Conservation (phyloP, 176 grass and related monocot species). For the Lolium multiflorum region DNA sequence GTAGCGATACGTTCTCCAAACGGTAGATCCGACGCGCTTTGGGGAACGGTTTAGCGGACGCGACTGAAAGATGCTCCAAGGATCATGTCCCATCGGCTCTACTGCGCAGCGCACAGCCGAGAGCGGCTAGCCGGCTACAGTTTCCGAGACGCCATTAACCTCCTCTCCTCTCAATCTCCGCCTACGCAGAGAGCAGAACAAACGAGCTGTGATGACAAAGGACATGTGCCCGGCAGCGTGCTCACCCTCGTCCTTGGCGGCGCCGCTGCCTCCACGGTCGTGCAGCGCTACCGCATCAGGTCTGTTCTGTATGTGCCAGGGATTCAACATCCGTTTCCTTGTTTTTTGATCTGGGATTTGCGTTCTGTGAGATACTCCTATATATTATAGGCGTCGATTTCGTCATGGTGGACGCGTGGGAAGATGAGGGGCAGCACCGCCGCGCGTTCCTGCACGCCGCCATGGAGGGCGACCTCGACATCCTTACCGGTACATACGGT, state of each 20-base stretch:
- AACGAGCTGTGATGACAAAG: background rate
- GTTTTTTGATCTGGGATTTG: background rate
- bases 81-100: too few relatives aligned
- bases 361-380: background rate
- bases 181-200: background rate
- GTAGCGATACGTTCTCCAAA: too few relatives aligned
- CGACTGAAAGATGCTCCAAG: too few relatives aligned
- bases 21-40: too few relatives aligned
- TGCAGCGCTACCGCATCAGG: background rate
- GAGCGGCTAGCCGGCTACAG: too few relatives aligned
- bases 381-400: background rate
- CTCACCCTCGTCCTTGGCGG: background rate
- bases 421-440: background rate
- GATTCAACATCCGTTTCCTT: background rate
- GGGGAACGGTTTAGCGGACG: too few relatives aligned
- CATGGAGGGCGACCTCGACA: slow-evolving; percentile 14
- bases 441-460: slow-evolving; percentile 12
- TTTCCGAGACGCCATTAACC: too few relatives aligned
- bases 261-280: background rate
- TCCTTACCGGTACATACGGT: background rate
- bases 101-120: too few relatives aligned
- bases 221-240: background rate
- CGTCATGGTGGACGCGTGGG: background rate
- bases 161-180: too few relatives aligned
- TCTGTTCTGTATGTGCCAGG: background rate